Base-by-base conservation (phyloP, 228 moss, liverwort and hornwort species). In the Sphagnum magellanicum region DNA sequence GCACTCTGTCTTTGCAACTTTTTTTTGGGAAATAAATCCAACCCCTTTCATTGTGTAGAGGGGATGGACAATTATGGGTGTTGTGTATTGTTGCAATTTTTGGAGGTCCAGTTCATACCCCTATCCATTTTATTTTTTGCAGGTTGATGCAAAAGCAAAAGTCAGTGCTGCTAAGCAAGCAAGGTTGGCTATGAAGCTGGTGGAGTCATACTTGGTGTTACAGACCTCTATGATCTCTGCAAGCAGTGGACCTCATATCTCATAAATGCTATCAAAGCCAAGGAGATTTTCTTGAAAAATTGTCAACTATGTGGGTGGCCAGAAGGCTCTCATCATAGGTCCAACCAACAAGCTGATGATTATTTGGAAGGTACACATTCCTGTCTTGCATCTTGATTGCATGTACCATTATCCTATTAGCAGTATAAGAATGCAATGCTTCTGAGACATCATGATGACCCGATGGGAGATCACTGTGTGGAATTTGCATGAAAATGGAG, bases 91-190 rank as follows among this genome's bases (percentile, higher is more conserved):
- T 32, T 32, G 32, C 32, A 32, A 32, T 32, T 32, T 32, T 32
- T 32, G 32, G 32, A 32, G 32, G 32, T 32, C 32, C 32, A 32
- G 32, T 32, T 32, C 32, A 32, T 32, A 32, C 32, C 32, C 32
- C 32, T 32, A 32, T 32, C 32, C 32, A 32, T 32, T 32, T 32
- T 3, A 32, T 32, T 2, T 32, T 32, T 32, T 32, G 32, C 83
- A 94, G 92, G 92, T 96, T 73, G 93, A 93, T 74, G 93, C 32
- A 93, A 71, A 97, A 97, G 74, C 93, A 97, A 66, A 97, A 97
- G 70, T 89, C 93, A 53, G 85, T 97, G 51, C 78, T 93, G 71
- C 76, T 97, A 79, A 88, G 79, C 32, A 32, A 32, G 32, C 68
- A 93, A 97, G 76, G 84, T 81, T 75, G 97, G 97, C 60, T 93